Conservation (phyloP, 2,329 filamentous ascomycete species). For the Aspergillus novoparasiticus region DNA sequence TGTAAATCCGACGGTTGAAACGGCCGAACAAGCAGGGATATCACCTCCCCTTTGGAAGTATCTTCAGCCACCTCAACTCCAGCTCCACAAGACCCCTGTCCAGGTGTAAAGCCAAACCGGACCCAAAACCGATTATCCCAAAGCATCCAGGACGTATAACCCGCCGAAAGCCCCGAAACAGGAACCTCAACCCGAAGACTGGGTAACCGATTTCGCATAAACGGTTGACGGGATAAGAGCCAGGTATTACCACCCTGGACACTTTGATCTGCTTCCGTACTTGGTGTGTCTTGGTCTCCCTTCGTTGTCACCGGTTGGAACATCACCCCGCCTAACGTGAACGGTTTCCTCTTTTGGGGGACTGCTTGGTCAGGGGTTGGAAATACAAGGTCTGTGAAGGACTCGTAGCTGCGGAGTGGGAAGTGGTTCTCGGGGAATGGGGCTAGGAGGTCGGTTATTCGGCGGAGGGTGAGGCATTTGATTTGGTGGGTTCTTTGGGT, state of each 20-base stretch:
- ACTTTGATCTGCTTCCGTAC: neutral
- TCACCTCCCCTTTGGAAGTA: neutral
- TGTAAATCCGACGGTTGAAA: constrained; percentile 36
- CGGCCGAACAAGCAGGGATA: constrained; percentile 44
- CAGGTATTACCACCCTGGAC: constrained; percentile 30
- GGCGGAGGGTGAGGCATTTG: constrained; percentile 50
- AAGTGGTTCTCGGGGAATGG: constrained; percentile 46
- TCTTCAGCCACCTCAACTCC: neutral
- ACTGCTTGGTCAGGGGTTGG: constrained; percentile 19
- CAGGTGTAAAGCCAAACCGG: constrained; percentile 41
- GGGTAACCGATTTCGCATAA: constrained; percentile 31
- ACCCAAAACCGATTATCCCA: constrained; percentile 63
- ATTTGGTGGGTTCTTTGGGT: constrained; percentile 24
- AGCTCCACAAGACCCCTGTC: neutral
- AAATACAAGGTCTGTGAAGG: constrained; percentile 47
- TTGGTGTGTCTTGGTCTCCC: neutral
- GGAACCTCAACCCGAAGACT: constrained; percentile 23
- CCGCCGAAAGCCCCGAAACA: neutral
- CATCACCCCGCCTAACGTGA: constrained; percentile 53
- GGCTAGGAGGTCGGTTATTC: constrained; percentile 53
- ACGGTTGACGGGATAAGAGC: constrained; percentile 43
- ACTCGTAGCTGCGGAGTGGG: constrained; percentile 46
- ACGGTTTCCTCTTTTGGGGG: constrained; percentile 25
- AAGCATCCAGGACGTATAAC: constrained; percentile 39
- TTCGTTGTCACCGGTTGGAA: constrained; percentile 43